Percentiles rank a stretch among this genome's conserved stretches.
Evolutionary conservation across 768 basidiomycete species (phyloP).

Genomic region (Kwoniella dejecticola): DNA sequence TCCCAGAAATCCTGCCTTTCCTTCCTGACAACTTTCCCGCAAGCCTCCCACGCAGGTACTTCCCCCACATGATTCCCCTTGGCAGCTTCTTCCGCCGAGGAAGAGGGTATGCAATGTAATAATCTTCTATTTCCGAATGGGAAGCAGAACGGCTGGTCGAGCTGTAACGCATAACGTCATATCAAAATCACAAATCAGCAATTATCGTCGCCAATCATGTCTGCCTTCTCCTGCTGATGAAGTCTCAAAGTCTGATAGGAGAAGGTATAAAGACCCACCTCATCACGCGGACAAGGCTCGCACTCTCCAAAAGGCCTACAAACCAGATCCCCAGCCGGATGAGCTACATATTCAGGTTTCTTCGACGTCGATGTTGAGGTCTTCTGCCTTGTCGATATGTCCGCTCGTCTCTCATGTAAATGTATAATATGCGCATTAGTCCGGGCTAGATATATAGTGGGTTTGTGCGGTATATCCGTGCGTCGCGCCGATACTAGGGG

Average conservation of each 20-base stretch:
- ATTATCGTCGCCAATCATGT: not conserved
- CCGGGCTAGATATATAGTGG: too few relatives aligned
- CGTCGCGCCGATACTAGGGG: too few relatives aligned
- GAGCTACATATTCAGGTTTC: constrained; percentile 32
- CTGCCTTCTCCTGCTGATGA: not conserved
- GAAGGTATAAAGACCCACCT: constrained; percentile 49
- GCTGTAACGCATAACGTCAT: constrained; percentile 62
- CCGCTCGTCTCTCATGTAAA: too few relatives aligned
- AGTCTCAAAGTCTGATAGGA: too few relatives aligned
- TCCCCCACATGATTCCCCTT: constrained; percentile 47
- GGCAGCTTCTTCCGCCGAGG: constrained; percentile 24
- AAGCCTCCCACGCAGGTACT: constrained; percentile 86
- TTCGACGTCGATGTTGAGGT: not conserved
- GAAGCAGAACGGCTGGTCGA: constrained; percentile 85
- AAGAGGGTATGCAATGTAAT: constrained; percentile 69
- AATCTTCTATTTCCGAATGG: constrained; percentile 93
- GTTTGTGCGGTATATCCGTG: too few relatives aligned
- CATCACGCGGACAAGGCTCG: constrained; percentile 59
- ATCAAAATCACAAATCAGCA: constrained; percentile 1
- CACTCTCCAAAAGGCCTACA: constrained; percentile 58
- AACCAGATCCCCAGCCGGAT: constrained; percentile 47
- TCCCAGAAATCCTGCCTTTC: constrained; percentile 89
- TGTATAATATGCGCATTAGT: too few relatives aligned
- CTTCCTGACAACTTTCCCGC: constrained; percentile 75
- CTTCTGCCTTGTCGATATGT: too few relatives aligned